Base-by-base conservation (phyloP, 495 filamentous ascomycete genomes). In the Cudoniella acicularis region DNA sequence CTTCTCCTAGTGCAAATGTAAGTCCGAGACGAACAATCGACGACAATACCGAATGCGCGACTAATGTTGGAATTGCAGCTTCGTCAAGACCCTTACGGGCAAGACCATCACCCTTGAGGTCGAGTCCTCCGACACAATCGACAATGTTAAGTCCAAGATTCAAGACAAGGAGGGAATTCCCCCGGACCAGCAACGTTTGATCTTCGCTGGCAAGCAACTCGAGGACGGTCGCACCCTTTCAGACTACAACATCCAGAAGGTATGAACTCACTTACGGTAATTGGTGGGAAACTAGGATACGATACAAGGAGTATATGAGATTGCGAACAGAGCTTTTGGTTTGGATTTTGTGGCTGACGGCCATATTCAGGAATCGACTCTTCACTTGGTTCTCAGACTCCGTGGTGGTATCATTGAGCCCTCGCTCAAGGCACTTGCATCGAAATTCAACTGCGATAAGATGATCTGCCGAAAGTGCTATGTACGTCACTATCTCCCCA, bases 221-320 rank as follows among this genome's bases (percentile, higher is more conserved):
- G 94, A 98, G 87, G 94, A 98, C 82, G 94, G 94, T 78, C 89
- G 94, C 70, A 98, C 94, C 62, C 85, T 98, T 66, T 92, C 87
- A 72, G 94, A 98, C 79, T 98, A 98, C 87, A 98, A 98, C 83
- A 98, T 98, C 80, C 94, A 98, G 84, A 98, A 98, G 88, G 91
- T 93, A 79, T 72, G 85, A 69, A 61, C 21, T 52, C 45, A 50
- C 36, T 41, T 47, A 22, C 13, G 49, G 51, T 50, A 18, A 46
- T 8, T 4, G 46, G 49, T 22, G 24, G 45, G 13, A 50, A 57
- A n/a, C 57, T 23, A 21, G 23, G 25, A 46, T 23, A 52, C 50
- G 16, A 18, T 54, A 30, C 53, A 22, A 52, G 24, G 25, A 26
- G 22, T 43, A 54, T 48, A 52, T 60, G 54, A 18, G 27, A 52